Percentiles rank a stretch among this genome's conserved stretches.
Conservation (phyloP, 805 yeast genomes). For the Saccharomyces jurei region DNA sequence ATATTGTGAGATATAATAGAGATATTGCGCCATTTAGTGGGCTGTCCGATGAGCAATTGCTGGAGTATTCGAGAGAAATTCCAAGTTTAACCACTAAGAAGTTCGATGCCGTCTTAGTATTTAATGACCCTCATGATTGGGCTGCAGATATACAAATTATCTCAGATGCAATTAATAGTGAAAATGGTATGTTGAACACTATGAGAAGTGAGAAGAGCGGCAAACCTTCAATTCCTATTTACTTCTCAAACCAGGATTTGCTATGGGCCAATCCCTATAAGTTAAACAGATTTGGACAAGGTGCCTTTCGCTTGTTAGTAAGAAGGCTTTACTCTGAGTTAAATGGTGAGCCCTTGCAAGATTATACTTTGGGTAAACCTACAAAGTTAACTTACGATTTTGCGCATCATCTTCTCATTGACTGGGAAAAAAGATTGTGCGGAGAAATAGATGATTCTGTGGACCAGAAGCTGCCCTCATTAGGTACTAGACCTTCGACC, state of each 20-base stretch:
- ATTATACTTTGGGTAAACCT: conserved; percentile 74
- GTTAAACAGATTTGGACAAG: conserved; percentile 83
- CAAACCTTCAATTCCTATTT: conserved; percentile 58
- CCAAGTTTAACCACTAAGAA: conserved; percentile 30
- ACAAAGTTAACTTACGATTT: conserved; percentile 69
- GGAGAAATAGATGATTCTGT: conserved; percentile 7
- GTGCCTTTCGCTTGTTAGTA: conserved; percentile 63
- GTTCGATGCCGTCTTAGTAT: conserved; percentile 72
- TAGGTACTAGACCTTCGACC: conserved; percentile 35
- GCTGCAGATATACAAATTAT: conserved; percentile 77
- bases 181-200: conserved; percentile 59
- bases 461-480: conserved; percentile 35
- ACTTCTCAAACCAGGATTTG: conserved; percentile 76
- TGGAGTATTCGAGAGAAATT: conserved; percentile 30
- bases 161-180: conserved; percentile 58
- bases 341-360: conserved; percentile 40
- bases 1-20: conserved; percentile 52
- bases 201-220: conserved; percentile 29
- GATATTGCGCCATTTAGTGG: conserved; percentile 72
- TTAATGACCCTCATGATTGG: conserved; percentile 85
- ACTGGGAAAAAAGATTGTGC: conserved; percentile 38
- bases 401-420: conserved; percentile 63
- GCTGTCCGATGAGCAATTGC: conserved; percentile 45
- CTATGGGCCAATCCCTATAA: conserved; percentile 80
- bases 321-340: conserved; percentile 49